Conservation (phyloP, 163 green algal species). For the Scenedesmus sp. region DNA sequence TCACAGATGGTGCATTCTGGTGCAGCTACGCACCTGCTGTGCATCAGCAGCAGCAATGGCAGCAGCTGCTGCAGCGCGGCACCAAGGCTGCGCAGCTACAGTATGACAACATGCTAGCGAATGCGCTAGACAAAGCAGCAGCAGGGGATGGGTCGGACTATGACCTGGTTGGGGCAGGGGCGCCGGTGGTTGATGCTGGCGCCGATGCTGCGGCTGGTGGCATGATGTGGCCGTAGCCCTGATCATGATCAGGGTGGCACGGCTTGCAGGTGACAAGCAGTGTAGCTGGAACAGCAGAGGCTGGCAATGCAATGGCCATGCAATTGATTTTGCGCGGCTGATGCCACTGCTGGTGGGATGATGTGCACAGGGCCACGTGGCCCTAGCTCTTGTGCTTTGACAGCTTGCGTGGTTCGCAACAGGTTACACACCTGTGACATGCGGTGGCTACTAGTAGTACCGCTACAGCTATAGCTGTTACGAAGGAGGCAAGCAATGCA, state of each 20-base stretch:
- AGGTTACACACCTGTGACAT: no score
- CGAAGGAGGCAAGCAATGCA: no score
- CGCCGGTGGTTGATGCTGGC: conserved; percentile 1
- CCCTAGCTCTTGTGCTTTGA: no score
- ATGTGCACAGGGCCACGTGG: no score
- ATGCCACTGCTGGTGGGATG: no score
- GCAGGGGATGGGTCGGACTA: not conserved
- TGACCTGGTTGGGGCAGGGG: not conserved
- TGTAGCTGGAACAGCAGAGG: no score
- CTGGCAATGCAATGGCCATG: no score
- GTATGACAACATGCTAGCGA: not conserved
- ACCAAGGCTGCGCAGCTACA: not conserved
- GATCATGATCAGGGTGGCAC: not conserved
- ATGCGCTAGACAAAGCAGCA: not conserved
- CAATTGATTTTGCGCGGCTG: no score
- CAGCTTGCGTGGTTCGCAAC: no score
- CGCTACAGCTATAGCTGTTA: no score
- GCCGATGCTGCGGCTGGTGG: not conserved
- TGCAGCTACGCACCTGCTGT: not conserved
- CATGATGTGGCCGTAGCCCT: not conserved
- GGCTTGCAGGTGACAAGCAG: no score
- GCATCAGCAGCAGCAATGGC: not conserved
- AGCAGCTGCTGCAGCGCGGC: not conserved
- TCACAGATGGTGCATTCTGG: not conserved
- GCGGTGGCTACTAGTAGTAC: no score